These are phyloP conservation scores for Aureobasidium vineae DNA, from an alignment of 2,329 filamentous ascomycete species.

Conservation along the genomic window DNA sequence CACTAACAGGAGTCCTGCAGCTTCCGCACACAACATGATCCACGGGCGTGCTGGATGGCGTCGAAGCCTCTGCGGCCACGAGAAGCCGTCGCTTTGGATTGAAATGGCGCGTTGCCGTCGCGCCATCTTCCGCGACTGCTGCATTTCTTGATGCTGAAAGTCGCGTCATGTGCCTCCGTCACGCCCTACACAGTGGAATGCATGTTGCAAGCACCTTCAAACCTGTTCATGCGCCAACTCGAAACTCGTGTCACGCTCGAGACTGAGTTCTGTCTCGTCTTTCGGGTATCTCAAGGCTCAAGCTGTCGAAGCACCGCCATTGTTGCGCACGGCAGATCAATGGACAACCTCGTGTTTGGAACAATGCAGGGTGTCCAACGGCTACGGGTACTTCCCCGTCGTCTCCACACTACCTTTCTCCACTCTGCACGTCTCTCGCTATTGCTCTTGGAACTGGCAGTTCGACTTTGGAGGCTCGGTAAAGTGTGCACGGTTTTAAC, in stretches of 20 bases:
- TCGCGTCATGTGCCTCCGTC: constrained; percentile 21
- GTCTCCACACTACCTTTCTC: constrained; percentile 9
- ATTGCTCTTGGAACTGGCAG: constrained; percentile 18
- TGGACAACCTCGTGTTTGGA: constrained; percentile 1
- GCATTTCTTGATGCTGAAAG: not conserved
- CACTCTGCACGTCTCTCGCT: not conserved
- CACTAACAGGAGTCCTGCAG: constrained; percentile 19
- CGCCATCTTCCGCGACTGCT: constrained; percentile 17
- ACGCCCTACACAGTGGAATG: not conserved
- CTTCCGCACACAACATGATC: constrained; percentile 10
- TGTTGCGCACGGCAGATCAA: not conserved
- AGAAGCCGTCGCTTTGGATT: constrained; percentile 22
- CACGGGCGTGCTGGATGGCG: constrained; percentile 12
- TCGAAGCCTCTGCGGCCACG: constrained; percentile 13
- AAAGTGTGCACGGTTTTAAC: constrained; percentile 8
- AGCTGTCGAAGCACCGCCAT: not conserved
- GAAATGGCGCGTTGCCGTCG: constrained; percentile 19
- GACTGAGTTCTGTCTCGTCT: not conserved
- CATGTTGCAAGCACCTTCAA: not conserved
- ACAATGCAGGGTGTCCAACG: constrained; percentile 11
- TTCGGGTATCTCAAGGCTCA: not conserved
- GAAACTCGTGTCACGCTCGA: constrained; percentile 2
- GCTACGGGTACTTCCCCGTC: constrained; percentile 5
- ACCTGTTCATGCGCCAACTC: not conserved
- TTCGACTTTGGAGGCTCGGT: constrained; percentile 16